Evolutionary conservation across 805 yeast genomes (phyloP).

Genomic region (Spathaspora passalidarum): DNA sequence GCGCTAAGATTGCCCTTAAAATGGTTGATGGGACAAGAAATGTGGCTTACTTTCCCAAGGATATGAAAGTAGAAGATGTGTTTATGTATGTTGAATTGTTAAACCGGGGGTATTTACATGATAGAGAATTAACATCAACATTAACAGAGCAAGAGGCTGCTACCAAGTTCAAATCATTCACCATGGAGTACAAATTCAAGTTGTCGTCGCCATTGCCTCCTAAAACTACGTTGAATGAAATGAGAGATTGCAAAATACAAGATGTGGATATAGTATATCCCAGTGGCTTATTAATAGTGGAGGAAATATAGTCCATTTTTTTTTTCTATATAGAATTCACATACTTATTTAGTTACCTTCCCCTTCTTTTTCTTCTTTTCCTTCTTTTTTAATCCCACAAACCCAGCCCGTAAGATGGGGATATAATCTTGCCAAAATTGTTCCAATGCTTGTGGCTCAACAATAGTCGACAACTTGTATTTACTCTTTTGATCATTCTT

Average conservation of each 20-base stretch:
- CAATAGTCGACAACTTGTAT: conserved; percentile 69
- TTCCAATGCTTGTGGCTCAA: conserved; percentile 58
- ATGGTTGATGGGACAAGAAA: conserved; percentile 61
- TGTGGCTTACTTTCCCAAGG: conserved; percentile 30
- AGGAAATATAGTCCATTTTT: conserved; percentile 20
- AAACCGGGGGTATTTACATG: conserved; percentile 39
- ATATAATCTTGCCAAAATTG: conserved; percentile 77
- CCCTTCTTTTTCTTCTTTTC: conserved; percentile 70
- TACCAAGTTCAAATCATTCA: conserved; percentile 20
- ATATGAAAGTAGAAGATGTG: conserved; percentile 25
- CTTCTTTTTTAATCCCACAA: conserved; percentile 76
- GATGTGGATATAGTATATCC: conserved; percentile 56
- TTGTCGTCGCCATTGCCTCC: conserved; percentile 41
- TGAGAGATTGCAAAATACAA: conserved; percentile 45
- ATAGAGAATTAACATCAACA: conserved; percentile 12
- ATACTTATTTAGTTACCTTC: conserved; percentile 26
- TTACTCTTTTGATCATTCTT: conserved; percentile 41
- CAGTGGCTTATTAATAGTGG: conserved; percentile 58
- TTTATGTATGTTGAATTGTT: conserved; percentile 33
- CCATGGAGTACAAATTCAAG: conserved; percentile 26
- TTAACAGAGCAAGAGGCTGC: conserved; percentile 21
- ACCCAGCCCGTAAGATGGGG: conserved; percentile 64
- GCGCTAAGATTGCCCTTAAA: conserved; percentile 69
- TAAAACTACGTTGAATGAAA: conserved; percentile 26
- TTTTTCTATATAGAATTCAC: neutral